These are phyloP conservation scores for Tuber aestivum DNA, from an alignment of 495 filamentous ascomycete species.

Conservation along the genomic window DNA sequence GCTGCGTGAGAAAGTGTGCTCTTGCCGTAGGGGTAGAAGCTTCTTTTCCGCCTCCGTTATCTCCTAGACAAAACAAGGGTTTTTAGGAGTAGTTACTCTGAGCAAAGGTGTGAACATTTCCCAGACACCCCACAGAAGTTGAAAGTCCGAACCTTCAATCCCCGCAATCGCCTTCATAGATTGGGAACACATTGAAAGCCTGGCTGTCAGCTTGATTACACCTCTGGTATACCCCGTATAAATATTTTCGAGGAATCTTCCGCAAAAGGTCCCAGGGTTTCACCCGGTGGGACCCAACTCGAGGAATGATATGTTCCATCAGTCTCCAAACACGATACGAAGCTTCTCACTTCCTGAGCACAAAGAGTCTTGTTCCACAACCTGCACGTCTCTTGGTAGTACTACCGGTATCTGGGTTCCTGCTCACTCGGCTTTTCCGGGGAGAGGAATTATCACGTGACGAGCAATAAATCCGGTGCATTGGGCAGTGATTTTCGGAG, in stretches of 20 bases:
- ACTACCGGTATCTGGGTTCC: background rate
- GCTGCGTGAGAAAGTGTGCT: background rate
- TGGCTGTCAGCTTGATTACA: background rate
- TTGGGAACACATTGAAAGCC: background rate
- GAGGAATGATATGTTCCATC: background rate
- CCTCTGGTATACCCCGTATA: background rate
- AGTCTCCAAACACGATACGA: background rate
- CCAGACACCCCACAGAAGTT: background rate
- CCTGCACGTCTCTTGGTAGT: background rate
- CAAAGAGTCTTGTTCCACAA: background rate
- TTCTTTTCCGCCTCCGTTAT: background rate
- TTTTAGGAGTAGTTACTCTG: background rate
- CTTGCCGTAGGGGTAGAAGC: background rate
- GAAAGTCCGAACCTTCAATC: background rate
- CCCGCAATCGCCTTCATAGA: background rate
- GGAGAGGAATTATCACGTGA: background rate
- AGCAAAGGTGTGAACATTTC: background rate
- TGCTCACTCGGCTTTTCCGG: background rate
- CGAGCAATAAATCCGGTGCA: background rate
- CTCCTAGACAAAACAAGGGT: background rate
- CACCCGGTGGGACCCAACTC: background rate
- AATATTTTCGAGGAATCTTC: background rate
- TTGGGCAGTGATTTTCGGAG: slow-evolving; percentile 3
- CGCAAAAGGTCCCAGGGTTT: background rate
- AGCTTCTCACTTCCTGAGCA: background rate